phyloP scores from a whole-genome alignment of 495 filamentous ascomycete species.

The Xylaria nigripes region DNA sequence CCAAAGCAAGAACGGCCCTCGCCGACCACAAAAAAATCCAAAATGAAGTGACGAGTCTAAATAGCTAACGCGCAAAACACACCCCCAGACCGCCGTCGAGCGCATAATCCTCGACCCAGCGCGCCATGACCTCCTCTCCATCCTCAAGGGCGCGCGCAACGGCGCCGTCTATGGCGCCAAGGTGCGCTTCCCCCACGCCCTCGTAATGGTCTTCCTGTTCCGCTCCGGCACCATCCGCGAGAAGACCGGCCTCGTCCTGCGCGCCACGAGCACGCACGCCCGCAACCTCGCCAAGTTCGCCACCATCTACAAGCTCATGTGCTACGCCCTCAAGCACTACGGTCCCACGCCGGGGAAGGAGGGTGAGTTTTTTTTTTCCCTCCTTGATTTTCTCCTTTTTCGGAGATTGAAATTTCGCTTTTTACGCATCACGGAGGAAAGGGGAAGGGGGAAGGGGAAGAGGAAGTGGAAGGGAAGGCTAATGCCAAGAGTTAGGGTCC shows the following conservation, averaged over 20 bases:
- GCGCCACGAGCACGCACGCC: conserved; percentile 84
- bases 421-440: not conserved
- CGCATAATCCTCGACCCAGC: conserved; percentile 69
- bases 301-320: conserved; percentile 72
- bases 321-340: conserved; percentile 60
- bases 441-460: not conserved
- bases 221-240: conserved; percentile 77
- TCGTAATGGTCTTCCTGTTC: conserved; percentile 96
- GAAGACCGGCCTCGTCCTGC: conserved; percentile 68
- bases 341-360: conserved; percentile 53
- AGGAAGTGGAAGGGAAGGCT: not conserved
- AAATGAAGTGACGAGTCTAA: not conserved
- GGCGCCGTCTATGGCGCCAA: conserved; percentile 95
- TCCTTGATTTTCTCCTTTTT: no score
- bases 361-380: conserved; percentile 22
- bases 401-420: no score
- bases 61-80: not conserved
- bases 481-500: conserved; percentile 35
- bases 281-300: conserved; percentile 87
- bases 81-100: conserved; percentile 45
- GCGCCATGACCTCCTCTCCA: conserved; percentile 70
- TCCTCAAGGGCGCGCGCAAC: conserved; percentile 90
- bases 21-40: not conserved
- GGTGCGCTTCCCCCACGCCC: conserved; percentile 95
- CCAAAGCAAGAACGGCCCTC: no score